phyloP scores from a whole-genome alignment of 345 rosid genomes.

The Sisymbrium altissimum region DNA sequence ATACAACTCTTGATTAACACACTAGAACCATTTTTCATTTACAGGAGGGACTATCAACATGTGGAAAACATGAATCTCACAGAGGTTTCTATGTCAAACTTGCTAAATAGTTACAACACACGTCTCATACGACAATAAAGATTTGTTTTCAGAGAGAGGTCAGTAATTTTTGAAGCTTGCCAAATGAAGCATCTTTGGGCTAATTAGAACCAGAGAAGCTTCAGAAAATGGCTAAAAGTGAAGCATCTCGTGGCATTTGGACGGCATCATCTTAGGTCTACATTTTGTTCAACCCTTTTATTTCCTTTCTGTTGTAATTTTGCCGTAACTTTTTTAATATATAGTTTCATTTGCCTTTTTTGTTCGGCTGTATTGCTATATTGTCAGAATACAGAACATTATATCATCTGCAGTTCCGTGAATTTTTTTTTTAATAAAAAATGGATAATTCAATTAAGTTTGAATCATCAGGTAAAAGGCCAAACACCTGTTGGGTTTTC shows the following conservation, averaged over 20 bases:
- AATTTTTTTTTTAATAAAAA: neutral
- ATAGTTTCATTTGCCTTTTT: constrained; percentile 12
- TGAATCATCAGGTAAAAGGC: neutral
- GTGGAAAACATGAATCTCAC: constrained; percentile 9
- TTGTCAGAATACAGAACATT: neutral
- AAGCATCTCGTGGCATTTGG: constrained; percentile 12
- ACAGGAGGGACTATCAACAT: constrained; percentile 23
- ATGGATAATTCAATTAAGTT: neutral
- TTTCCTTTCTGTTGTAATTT: constrained; percentile 31
- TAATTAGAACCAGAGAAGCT: constrained; percentile 15
- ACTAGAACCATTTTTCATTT: neutral
- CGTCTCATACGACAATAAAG: constrained; percentile 22
- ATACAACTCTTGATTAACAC: neutral
- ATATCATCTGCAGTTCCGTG: constrained; percentile 1
- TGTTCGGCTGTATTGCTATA: neutral
- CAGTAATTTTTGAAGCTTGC: constrained; percentile 17
- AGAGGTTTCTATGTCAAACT: constrained; percentile 18
- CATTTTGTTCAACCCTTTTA: constrained; percentile 4
- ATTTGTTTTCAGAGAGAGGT: constrained; percentile 5
- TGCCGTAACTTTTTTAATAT: constrained; percentile 1
- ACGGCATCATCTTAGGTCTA: constrained; percentile 18
- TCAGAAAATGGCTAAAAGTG: constrained; percentile 16
- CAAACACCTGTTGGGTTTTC: too few species aligned
- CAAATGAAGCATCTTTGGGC: constrained; percentile 18
- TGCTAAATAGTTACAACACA: constrained; percentile 17